A percentile compares a stretch with the other conserved stretches of the same genome.
Conservation (phyloP, 2,329 filamentous ascomycete species). For the Aphanoascus verrucosus region DNA sequence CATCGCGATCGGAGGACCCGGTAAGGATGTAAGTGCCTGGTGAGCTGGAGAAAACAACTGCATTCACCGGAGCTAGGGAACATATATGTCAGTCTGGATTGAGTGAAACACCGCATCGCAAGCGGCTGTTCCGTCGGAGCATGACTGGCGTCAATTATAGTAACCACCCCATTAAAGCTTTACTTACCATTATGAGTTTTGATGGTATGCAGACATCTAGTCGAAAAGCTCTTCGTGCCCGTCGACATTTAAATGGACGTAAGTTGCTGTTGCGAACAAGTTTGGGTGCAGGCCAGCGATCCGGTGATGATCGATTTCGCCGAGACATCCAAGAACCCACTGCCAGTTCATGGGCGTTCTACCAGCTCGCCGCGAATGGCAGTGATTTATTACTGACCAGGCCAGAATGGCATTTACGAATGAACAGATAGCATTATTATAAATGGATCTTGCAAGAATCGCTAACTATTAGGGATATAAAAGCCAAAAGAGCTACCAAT, state of each 20-base stretch:
- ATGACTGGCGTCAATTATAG: neutral
- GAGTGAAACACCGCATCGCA: neutral
- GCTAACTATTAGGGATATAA: slow-evolving; percentile 16
- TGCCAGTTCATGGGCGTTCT: neutral
- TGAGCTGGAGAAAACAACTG: slow-evolving; percentile 60
- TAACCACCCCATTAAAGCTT: neutral
- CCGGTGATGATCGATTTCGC: neutral
- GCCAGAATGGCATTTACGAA: neutral
- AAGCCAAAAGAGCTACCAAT: neutral
- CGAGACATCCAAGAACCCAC: neutral
- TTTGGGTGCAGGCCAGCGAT: too few relatives aligned
- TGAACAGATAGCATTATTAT: slow-evolving; percentile 11
- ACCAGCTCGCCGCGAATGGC: neutral
- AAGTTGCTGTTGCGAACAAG: too few relatives aligned
- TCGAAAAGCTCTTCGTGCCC: slow-evolving; percentile 28
- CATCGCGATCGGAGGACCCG: slow-evolving; percentile 70
- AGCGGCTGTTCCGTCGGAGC: too few relatives aligned
- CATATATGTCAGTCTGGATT: neutral
- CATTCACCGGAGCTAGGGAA: slow-evolving; percentile 61
- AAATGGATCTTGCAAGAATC: slow-evolving; percentile 13
- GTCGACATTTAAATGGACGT: slow-evolving; percentile 20
- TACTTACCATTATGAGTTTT: slow-evolving; percentile 36
- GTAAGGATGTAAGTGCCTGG: slow-evolving; percentile 71
- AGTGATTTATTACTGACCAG: neutral
- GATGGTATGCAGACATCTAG: slow-evolving; percentile 32